Base-by-base conservation (phyloP, 495 filamentous ascomycete genomes). In the Talaromyces stipitatus region DNA sequence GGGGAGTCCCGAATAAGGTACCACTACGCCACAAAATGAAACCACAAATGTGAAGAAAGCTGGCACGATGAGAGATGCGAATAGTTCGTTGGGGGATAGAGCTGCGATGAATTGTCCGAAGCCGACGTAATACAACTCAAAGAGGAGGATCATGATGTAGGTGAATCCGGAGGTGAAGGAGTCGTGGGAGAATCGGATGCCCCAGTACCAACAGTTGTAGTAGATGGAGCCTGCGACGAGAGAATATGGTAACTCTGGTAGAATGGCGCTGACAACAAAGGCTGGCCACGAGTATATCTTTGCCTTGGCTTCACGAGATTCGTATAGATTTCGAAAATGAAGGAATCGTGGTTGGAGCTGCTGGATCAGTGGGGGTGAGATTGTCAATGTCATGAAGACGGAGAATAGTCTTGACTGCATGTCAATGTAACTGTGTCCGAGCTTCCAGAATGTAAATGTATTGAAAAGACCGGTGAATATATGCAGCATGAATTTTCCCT, bases 81-180 rank as follows among this genome's bases (percentile, higher is more conserved):
- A 78, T 4, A 89, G 75, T 33, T 87, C 82, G 65, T 89, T 90
- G 0, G 88, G 87, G 10, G 82, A 74, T 59, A 90, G 78, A 0
- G 89, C 76, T 0, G 89, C 89, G 47, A 94, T 89, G 59, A 84
- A 83, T 68, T 91, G 87, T 1, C 86, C 86, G 58, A 92, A 85
- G 23, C 82, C 77, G 51, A 89, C 74, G 61, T 89, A 91, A 69
- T 80, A 91, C 28, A 88, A 60, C 65, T 91, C 85, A 66, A 85
- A 90, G 7, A 88, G 66, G 66, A 88, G 80, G 5, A 88, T 67
- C 50, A 79, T 67, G 66, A 87, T 72, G 75, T 79, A 85, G 10
- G 75, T 67, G 43, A 74, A 83, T 5, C 79, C 85, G 2, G 77
- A 74, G 5, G 66, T 74, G 61, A 86, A 85, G 2, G 73, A 75